Conservation (phyloP, 805 yeast genomes). For the Candida verbasci region DNA sequence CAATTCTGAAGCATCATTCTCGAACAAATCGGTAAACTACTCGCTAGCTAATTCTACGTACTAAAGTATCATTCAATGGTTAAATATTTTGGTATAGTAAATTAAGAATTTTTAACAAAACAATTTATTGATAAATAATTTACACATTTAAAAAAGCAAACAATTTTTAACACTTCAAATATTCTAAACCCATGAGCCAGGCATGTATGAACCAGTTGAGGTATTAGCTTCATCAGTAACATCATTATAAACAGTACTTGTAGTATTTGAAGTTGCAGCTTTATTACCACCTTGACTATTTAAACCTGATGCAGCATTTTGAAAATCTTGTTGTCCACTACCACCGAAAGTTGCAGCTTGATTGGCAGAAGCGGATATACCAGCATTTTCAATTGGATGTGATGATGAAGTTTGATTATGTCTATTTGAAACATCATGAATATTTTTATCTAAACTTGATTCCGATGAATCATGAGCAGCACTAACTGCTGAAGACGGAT, state of each 20-base stretch:
- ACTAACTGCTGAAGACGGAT: slow-evolving; percentile 1
- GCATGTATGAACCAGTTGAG: slow-evolving; percentile 7
- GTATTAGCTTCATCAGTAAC: slow-evolving; percentile 3
- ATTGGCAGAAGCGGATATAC: background rate
- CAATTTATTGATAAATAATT: too few species aligned
- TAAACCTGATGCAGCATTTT: background rate
- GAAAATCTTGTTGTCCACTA: background rate
- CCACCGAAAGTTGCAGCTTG: slow-evolving; percentile 4
- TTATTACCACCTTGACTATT: background rate
- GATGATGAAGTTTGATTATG: background rate
- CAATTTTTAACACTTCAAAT: background rate
- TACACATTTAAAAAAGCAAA: too few species aligned
- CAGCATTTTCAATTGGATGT: background rate
- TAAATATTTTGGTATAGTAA: too few species aligned
- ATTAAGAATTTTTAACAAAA: too few species aligned
- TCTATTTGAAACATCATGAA: slow-evolving; percentile 3
- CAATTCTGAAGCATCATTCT: too few species aligned
- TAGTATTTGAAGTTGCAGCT: slow-evolving; percentile 2
- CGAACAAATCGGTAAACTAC: too few species aligned
- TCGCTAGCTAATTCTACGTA: too few species aligned
- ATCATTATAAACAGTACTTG: background rate
- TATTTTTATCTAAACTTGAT: slow-evolving; percentile 3
- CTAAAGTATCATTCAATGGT: too few species aligned
- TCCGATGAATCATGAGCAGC: background rate
- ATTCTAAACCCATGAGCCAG: slow-evolving; percentile 9